phyloP scores from a whole-genome alignment of 768 basidiomycete species.

The Agrocybe chaxingu region DNA sequence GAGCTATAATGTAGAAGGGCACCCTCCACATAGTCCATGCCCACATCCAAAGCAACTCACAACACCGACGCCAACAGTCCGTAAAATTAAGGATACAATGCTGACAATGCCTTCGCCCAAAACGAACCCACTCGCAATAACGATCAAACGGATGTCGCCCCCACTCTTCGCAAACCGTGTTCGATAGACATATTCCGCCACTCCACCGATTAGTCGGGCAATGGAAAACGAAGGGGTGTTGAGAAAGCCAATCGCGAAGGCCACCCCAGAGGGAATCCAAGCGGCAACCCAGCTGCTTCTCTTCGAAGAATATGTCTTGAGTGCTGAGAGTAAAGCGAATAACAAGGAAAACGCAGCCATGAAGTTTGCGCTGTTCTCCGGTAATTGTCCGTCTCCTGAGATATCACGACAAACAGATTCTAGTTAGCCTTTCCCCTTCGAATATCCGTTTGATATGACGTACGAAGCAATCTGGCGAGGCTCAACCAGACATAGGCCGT shows the following conservation, averaged over 20 bases:
- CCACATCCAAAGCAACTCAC: slow-evolving; percentile 87
- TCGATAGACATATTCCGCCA: slow-evolving; percentile 72
- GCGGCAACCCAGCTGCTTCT: slow-evolving; percentile 53
- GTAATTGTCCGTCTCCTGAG: slow-evolving; percentile 78
- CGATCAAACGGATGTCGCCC: slow-evolving; percentile 71
- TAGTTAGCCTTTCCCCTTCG: slow-evolving; percentile 15
- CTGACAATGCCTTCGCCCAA: slow-evolving; percentile 92
- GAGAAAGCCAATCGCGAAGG: slow-evolving; percentile 93
- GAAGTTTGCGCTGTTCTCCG: slow-evolving; percentile 67
- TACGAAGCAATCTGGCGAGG: slow-evolving; percentile 73
- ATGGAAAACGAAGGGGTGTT: slow-evolving; percentile 95
- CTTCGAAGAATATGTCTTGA: slow-evolving; percentile 59
- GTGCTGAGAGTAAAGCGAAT: slow-evolving; percentile 63
- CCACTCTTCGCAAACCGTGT: slow-evolving; percentile 46
- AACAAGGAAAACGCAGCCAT: slow-evolving; percentile 76
- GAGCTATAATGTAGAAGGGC: slow-evolving; percentile 35
- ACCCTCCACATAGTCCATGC: slow-evolving; percentile 70
- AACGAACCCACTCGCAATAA: slow-evolving; percentile 93
- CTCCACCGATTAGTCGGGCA: slow-evolving; percentile 85
- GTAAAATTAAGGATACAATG: slow-evolving; percentile 71
- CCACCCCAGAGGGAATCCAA: slow-evolving; percentile 90
- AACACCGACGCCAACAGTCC: slow-evolving; percentile 70
- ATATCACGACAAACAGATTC: slow-evolving; percentile 12
- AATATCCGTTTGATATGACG: slow-evolving; percentile 23
- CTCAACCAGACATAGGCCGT: slow-evolving; percentile 92